Base-by-base conservation (phyloP, 1,139 yeast genomes). In the Scheffersomyces lignicola region DNA sequence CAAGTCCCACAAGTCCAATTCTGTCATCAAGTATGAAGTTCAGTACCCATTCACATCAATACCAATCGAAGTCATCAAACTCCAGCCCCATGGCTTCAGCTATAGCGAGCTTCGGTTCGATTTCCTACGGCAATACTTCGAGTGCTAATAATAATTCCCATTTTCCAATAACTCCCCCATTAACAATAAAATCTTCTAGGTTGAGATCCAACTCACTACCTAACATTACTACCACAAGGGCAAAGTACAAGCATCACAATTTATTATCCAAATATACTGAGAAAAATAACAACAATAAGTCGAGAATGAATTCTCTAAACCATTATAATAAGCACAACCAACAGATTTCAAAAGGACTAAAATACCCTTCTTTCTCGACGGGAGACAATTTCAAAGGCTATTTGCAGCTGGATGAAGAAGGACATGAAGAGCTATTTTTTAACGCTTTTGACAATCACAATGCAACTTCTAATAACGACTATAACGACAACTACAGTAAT, bases 1-100 rank as follows among this genome's bases (percentile, higher is more conserved):
- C 28, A 4, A 24, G 7, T 26, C 29, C 29, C 10, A 12, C 29
- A 15, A 26, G 29, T 26, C 29, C 29, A 26, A 26, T 21, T 16
- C 29, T 26, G 29, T 3, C 18, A 15, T 7, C 29, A 14, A 26
- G 29, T 11, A 26, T 26, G 29, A 26, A 26, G 12, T 26, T 16
- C 12, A 5, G n/a, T 20, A 5, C 14, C 16, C 28, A 23, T 24
- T 11, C 14, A 8, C 28, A 24, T 8, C n/a, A 12, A 24, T 14
- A 12, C 11, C 26, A 7, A 10, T 26, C 29, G 6, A 26, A 26
- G 18, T 26, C 29, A 5, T 15, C 29, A 6, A 13, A 26, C 11
- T 26, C 29, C 10, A 26, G 29, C 11, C 29, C 29, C 4, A 26
- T 26, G 29, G 13, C 29, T 15, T 7, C 18, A 5, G 16, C 7